These are phyloP conservation scores for Komagataella populi DNA, from an alignment of 805 yeast genomes.

Conservation along the genomic window DNA sequence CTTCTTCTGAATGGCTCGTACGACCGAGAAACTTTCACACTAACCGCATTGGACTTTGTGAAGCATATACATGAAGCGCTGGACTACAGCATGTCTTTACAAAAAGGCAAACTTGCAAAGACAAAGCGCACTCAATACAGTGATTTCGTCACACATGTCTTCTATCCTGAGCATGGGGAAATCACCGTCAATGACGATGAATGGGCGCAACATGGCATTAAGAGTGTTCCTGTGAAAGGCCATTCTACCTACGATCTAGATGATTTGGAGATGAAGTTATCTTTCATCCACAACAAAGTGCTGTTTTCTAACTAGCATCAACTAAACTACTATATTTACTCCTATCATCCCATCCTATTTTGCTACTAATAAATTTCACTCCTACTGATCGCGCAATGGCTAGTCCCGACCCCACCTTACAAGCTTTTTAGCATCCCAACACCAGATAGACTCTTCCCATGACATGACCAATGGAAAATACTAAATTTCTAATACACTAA, in stretches of 20 bases:
- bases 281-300: neutral
- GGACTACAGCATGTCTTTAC: slow-evolving; percentile 28
- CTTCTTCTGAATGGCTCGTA: slow-evolving; percentile 57
- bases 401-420: neutral
- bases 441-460: neutral
- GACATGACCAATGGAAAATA: neutral
- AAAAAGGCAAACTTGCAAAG: neutral
- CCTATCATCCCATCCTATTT: too few species aligned
- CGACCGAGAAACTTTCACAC: slow-evolving; percentile 71
- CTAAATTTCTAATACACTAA: neutral
- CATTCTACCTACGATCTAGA: neutral
- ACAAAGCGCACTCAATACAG: neutral
- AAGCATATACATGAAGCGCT: slow-evolving; percentile 42
- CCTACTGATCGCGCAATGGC: neutral
- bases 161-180: neutral
- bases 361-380: too few species aligned
- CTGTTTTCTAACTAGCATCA: neutral
- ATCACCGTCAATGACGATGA: neutral
- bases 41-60: slow-evolving; percentile 48
- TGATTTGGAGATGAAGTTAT: neutral
- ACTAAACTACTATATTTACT: too few species aligned
- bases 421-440: neutral
- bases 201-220: neutral
- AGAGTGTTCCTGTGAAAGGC: neutral
- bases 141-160: neutral